Conservation (phyloP, 805 yeast genomes). For the Wickerhamiella sorbophila region DNA sequence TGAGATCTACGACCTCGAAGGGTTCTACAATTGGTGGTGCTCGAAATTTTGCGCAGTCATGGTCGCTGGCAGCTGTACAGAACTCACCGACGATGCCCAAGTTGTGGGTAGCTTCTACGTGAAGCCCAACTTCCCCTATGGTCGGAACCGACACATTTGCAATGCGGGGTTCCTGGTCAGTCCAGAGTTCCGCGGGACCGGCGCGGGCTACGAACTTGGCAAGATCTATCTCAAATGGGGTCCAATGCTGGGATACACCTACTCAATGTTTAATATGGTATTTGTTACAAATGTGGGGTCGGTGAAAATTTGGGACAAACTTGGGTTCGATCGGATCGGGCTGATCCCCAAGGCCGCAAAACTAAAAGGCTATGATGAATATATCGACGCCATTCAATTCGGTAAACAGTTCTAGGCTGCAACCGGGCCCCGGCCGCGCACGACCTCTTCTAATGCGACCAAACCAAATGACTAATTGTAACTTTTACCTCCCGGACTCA, state of each 20-base stretch:
- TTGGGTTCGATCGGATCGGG: constrained; percentile 75
- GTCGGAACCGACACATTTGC: constrained; percentile 74
- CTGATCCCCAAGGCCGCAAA: constrained; percentile 57
- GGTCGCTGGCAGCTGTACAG: constrained; percentile 30
- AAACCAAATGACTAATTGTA: background rate
- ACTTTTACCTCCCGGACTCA: background rate
- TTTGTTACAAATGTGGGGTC: constrained; percentile 72
- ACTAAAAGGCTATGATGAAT: constrained; percentile 45
- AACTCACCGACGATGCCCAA: constrained; percentile 21
- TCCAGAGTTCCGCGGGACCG: constrained; percentile 42
- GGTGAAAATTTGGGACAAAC: constrained; percentile 60
- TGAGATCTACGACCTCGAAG: constrained; percentile 28
- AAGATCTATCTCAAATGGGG: constrained; percentile 54
- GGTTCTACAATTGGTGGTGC: constrained; percentile 54
- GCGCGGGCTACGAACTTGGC: constrained; percentile 61
- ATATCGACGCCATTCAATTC: constrained; percentile 64
- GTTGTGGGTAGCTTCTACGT: constrained; percentile 65
- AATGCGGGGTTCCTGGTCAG: constrained; percentile 78
- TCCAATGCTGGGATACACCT: constrained; percentile 61
- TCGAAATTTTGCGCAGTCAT: constrained; percentile 50
- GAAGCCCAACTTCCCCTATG: constrained; percentile 67
- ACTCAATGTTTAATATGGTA: constrained; percentile 78
- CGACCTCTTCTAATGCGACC: too few species aligned
- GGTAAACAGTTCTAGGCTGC: constrained; percentile 44
- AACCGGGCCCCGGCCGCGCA: too few species aligned